A percentile compares a stretch with the other conserved stretches of the same genome.
Evolutionary conservation across 768 basidiomycete genomes (phyloP).

Genomic region (Naganishia vaughanmartiniae): DNA sequence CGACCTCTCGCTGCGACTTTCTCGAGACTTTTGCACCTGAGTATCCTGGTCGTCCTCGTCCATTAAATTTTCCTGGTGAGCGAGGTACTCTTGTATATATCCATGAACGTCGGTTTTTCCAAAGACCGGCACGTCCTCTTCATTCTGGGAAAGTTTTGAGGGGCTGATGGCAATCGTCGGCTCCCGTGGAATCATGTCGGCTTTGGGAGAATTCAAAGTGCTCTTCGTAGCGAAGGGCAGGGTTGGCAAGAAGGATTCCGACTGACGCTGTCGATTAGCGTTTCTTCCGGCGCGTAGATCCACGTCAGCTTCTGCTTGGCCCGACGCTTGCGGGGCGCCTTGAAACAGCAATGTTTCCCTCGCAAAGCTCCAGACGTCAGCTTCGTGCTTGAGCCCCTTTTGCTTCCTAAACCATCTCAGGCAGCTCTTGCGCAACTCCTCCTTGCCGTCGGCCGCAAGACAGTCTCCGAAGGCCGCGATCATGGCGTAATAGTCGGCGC

Average conservation of each 20-base stretch:
- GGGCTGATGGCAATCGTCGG: conserved; percentile 7
- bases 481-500: conserved; percentile 72
- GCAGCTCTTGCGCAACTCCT: conserved; percentile 39
- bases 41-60: conserved; percentile 20
- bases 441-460: conserved; percentile 54
- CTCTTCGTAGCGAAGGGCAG: conserved; percentile 13
- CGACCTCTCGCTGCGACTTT: background rate
- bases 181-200: background rate
- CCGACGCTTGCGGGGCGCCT: background rate
- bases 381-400: background rate
- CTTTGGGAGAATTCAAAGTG: conserved; percentile 14
- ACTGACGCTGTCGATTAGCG: conserved; percentile 16
- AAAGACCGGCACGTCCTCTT: conserved; percentile 1
- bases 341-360: background rate
- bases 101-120: conserved; percentile 1
- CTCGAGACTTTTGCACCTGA: conserved; percentile 18
- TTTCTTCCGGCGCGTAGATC: conserved; percentile 11
- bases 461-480: conserved; percentile 65
- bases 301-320: background rate
- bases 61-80: background rate
- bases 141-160: background rate
- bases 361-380: background rate
- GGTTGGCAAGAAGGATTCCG: background rate
- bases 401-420: conserved; percentile 16
- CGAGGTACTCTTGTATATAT: background rate